Percentiles rank a stretch among this genome's conserved stretches.
Conservation (phyloP, 1,284 basidiomycete species). For the Xanthoconium separans region DNA sequence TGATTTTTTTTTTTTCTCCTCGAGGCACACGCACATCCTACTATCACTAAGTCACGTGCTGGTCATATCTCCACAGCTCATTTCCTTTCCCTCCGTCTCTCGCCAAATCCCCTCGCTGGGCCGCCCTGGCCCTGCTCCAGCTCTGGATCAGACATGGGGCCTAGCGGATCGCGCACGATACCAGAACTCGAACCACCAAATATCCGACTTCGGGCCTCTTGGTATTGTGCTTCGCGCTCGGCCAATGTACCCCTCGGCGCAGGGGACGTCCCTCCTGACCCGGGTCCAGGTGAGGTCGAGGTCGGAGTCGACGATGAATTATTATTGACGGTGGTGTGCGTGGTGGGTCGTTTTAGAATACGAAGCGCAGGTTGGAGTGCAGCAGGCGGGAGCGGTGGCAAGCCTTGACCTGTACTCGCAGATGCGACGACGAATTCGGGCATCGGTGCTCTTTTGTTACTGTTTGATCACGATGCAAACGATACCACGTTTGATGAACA, state of each 20-base stretch:
- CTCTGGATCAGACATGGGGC: conserved; percentile 16
- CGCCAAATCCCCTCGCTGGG: conserved; percentile 27
- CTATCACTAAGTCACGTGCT: conserved; percentile 19
- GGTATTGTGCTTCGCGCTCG: conserved; percentile 33
- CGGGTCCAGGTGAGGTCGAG: conserved; percentile 3
- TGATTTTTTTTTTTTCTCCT: background rate
- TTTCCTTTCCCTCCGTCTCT: conserved; percentile 20
- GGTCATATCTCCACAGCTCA: background rate
- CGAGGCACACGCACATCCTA: too few species aligned
- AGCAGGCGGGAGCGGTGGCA: conserved; percentile 24
- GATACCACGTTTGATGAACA: background rate
- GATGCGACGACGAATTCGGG: conserved; percentile 42
- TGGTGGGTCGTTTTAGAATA: conserved; percentile 33
- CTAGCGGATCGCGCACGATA: conserved; percentile 29
- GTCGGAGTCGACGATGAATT: background rate
- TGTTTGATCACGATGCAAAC: conserved; percentile 17
- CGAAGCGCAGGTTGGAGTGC: conserved; percentile 30
- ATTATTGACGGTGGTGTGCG: background rate
- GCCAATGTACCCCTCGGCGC: conserved; percentile 29
- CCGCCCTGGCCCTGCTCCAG: background rate
- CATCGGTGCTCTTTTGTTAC: conserved; percentile 47
- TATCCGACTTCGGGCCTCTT: conserved; percentile 32
- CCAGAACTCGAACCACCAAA: conserved; percentile 19
- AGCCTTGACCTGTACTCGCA: conserved; percentile 29
- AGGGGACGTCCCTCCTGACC: conserved; percentile 13